These are phyloP conservation scores for Linnemannia zychae DNA, from an alignment of 192 early-diverging fungal genomes.

Conservation along the genomic window DNA sequence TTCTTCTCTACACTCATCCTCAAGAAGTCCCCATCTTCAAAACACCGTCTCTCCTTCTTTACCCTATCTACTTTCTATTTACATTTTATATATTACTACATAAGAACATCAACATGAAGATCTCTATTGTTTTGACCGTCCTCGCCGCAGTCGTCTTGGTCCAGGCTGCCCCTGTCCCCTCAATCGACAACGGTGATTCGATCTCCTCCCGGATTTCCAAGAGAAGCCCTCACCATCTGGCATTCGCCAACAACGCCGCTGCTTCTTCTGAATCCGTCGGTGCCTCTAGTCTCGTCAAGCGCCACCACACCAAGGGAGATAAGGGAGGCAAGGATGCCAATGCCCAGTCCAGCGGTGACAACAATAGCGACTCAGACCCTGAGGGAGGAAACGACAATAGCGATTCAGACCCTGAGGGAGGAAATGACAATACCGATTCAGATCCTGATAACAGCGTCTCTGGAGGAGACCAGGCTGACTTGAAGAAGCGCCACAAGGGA, in stretches of 20 bases:
- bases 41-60: neutral
- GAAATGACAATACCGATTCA: neutral
- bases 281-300: neutral
- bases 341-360: neutral
- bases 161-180: constrained; percentile 34
- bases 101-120: constrained; percentile 27
- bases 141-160: constrained; percentile 30
- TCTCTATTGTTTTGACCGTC: constrained; percentile 21
- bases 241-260: neutral
- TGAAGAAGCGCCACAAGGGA: neutral
- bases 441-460: neutral
- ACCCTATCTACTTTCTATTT: neutral
- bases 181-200: neutral
- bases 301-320: neutral
- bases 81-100: neutral
- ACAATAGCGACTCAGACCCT: constrained; percentile 1
- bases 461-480: too few relatives aligned
- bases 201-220: neutral
- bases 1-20: neutral
- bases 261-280: neutral
- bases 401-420: neutral
- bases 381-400: neutral
- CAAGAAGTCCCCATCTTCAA: neutral
- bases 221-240: neutral
- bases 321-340: neutral